These are phyloP conservation scores for Letharia lupina DNA, from an alignment of 495 filamentous ascomycete species.

Conservation along the genomic window DNA sequence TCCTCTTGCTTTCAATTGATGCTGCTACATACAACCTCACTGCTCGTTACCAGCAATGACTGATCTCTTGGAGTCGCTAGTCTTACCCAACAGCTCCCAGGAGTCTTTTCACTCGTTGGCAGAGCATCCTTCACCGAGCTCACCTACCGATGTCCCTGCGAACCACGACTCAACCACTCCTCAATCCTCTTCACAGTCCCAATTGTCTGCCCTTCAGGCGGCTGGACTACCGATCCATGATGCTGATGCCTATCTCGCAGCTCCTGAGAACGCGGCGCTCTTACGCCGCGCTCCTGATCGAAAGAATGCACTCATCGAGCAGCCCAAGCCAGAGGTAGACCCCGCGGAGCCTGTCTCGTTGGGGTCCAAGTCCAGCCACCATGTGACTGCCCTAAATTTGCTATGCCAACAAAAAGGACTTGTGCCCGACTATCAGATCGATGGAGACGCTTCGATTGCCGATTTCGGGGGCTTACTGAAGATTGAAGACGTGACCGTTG, in stretches of 20 bases:
- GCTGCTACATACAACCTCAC: not conserved
- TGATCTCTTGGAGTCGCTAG: slow-evolving; percentile 12
- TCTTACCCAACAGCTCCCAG: slow-evolving; percentile 18
- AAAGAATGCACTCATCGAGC: not conserved
- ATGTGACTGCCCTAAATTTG: slow-evolving; percentile 17
- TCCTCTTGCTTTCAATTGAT: not conserved
- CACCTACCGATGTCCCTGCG: not conserved
- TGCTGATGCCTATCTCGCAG: slow-evolving; percentile 20
- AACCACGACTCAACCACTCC: not conserved
- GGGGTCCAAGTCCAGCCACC: slow-evolving; percentile 20
- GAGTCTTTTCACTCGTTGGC: slow-evolving; percentile 23
- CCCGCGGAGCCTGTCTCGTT: slow-evolving; percentile 16
- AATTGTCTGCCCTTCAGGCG: slow-evolving; percentile 12
- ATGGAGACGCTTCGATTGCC: slow-evolving; percentile 12
- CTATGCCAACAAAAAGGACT: slow-evolving; percentile 24
- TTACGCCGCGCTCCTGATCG: not conserved
- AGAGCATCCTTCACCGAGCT: slow-evolving; percentile 15
- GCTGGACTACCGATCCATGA: slow-evolving; percentile 20
- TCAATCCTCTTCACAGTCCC: slow-evolving; percentile 1
- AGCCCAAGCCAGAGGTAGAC: not conserved
- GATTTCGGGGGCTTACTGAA: slow-evolving; percentile 19
- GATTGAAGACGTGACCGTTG: slow-evolving; percentile 12
- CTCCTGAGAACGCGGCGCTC: slow-evolving; percentile 15
- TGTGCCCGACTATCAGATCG: slow-evolving; percentile 20
- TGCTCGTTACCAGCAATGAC: slow-evolving; percentile 7